A percentile compares a stretch with the other conserved stretches of the same genome.
These are phyloP conservation scores for Crucibulum laeve DNA, from an alignment of 768 basidiomycete species.

Conservation along the genomic window DNA sequence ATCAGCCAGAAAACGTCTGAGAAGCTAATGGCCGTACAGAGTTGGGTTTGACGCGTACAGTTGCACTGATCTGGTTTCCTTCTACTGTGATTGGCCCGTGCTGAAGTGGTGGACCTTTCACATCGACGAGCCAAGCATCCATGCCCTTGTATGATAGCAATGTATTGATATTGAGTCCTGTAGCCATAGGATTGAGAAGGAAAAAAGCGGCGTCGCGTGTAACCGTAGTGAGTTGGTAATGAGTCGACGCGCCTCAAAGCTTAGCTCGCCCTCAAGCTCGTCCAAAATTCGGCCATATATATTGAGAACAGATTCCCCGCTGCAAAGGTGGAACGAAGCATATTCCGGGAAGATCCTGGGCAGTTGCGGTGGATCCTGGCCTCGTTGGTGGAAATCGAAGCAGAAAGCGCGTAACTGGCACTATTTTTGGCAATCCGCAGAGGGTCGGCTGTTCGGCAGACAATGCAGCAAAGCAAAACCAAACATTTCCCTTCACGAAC, in stretches of 20 bases:
- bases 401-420: background rate
- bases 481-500: background rate
- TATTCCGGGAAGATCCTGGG: too few species aligned
- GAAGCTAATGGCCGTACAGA: background rate
- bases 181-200: too few species aligned
- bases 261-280: too few species aligned
- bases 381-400: background rate
- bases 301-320: too few species aligned
- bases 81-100: background rate
- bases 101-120: background rate
- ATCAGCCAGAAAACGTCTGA: background rate
- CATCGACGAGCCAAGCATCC: slow-evolving; percentile 7
- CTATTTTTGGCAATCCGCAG: background rate
- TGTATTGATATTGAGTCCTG: background rate
- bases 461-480: background rate
- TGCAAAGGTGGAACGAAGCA: too few species aligned
- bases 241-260: too few species aligned
- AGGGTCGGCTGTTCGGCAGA: background rate
- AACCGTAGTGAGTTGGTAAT: background rate
- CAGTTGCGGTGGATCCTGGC: background rate
- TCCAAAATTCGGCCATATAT: too few species aligned
- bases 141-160: slow-evolving; percentile 5
- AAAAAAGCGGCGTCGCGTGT: background rate
- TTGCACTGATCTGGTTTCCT: slow-evolving; percentile 2
- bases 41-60: slow-evolving; percentile 2